A percentile compares a stretch with the other conserved stretches of the same genome.
These are phyloP conservation scores for Epichloe aotearoae DNA, from an alignment of 2,329 filamentous ascomycete species.

Conservation along the genomic window DNA sequence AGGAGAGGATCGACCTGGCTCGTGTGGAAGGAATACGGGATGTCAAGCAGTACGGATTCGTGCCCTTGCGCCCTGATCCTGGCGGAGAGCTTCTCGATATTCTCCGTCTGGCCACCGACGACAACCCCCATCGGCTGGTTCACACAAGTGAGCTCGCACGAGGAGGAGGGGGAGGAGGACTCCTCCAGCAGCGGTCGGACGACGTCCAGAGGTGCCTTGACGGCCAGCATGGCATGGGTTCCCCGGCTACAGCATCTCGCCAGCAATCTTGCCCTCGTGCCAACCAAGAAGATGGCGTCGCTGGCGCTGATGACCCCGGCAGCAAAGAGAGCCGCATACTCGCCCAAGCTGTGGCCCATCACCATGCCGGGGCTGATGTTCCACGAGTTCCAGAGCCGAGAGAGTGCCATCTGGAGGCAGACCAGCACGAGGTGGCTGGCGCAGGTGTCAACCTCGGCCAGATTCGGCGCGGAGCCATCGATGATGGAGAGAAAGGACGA, in stretches of 20 bases:
- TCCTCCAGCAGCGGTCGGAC: slow-evolving; percentile 12
- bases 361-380: slow-evolving; percentile 41
- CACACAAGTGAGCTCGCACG: slow-evolving; percentile 33
- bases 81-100: not conserved
- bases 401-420: slow-evolving; percentile 28
- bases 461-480: slow-evolving; percentile 22
- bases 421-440: slow-evolving; percentile 25
- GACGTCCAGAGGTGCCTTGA: slow-evolving; percentile 33
- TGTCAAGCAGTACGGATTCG: slow-evolving; percentile 20
- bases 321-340: slow-evolving; percentile 59
- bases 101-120: slow-evolving; percentile 1
- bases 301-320: slow-evolving; percentile 58
- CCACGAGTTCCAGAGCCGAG: slow-evolving; percentile 26
- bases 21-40: slow-evolving; percentile 22
- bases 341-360: slow-evolving; percentile 52
- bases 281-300: slow-evolving; percentile 61
- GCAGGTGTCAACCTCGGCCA: slow-evolving; percentile 6
- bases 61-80: not conserved
- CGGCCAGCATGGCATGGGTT: slow-evolving; percentile 47
- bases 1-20: slow-evolving; percentile 25
- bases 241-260: slow-evolving; percentile 50
- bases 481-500: slow-evolving; percentile 28
- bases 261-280: slow-evolving; percentile 51
- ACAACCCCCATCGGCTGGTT: slow-evolving; percentile 41
- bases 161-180: slow-evolving; percentile 10